phyloP scores from a whole-genome alignment of 2,329 filamentous ascomycete genomes.

The Akanthomyces lecanii region DNA sequence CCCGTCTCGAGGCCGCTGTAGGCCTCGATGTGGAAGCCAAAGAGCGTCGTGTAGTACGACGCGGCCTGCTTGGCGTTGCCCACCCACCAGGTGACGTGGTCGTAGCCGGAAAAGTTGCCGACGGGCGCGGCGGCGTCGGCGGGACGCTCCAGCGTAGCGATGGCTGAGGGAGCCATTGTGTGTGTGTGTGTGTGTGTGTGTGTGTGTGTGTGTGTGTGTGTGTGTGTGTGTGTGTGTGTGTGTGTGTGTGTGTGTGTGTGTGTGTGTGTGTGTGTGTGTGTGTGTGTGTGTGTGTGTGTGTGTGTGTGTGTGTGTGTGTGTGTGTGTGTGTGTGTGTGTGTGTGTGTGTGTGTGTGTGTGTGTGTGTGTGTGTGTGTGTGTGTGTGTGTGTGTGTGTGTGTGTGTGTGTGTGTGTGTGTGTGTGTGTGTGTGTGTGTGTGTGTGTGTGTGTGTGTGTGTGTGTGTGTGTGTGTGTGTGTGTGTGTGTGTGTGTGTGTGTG shows the following conservation, averaged over 20 bases:
- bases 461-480: slow-evolving; percentile 20
- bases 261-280: neutral
- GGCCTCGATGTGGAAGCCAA: slow-evolving; percentile 79
- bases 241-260: neutral
- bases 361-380: neutral
- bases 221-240: neutral
- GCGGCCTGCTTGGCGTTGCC: slow-evolving; percentile 96
- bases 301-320: neutral
- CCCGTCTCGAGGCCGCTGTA: slow-evolving; percentile 88
- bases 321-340: neutral
- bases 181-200: neutral
- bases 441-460: slow-evolving; percentile 20
- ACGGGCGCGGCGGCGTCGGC: slow-evolving; percentile 49
- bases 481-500: slow-evolving; percentile 20
- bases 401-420: neutral
- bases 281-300: neutral
- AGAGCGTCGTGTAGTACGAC: slow-evolving; percentile 79
- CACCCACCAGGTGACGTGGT: slow-evolving; percentile 94
- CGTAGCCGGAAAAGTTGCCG: slow-evolving; percentile 73
- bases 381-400: neutral
- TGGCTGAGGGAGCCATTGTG: slow-evolving; percentile 57
- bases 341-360: neutral
- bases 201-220: neutral
- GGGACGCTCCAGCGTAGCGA: slow-evolving; percentile 45
- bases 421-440: slow-evolving; percentile 20